Evolutionary conservation across 768 basidiomycete species (phyloP).

Genomic region (Cystofilobasidium capitatum): DNA sequence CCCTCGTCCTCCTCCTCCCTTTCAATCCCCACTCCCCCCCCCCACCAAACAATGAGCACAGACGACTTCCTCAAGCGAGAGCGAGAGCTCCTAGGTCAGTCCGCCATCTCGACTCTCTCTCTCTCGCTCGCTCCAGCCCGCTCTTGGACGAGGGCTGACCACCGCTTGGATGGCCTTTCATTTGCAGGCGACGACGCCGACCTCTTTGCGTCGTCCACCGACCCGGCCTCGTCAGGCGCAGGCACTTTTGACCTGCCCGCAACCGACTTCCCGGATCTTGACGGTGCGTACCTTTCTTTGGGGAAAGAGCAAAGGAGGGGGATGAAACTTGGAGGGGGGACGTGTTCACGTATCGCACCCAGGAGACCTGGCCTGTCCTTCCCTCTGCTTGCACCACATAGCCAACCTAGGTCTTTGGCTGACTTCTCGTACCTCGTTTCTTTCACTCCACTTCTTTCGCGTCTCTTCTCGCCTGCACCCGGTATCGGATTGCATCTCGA

Average conservation of each 20-base stretch:
- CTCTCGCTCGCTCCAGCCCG: neutral
- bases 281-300: conserved; percentile 7
- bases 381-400: neutral
- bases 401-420: conserved; percentile 6
- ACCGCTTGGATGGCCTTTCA: no score
- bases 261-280: conserved; percentile 23
- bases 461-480: neutral
- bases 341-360: no score
- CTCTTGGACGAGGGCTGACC: no score
- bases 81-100: conserved; percentile 22
- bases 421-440: neutral
- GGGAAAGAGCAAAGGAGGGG: no score
- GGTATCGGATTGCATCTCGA: neutral
- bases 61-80: conserved; percentile 26
- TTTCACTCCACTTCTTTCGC: neutral
- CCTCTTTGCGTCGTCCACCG: conserved; percentile 14
- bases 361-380: no score
- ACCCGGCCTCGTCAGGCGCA: neutral
- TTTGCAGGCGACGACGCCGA: conserved; percentile 22
- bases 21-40: neutral
- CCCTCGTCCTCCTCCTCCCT: neutral
- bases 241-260: conserved; percentile 13
- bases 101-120: neutral
- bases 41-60: conserved; percentile 11
- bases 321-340: no score